Evolutionary conservation across 192 early-diverging fungal genomes (phyloP), one percentile per base, ranked within the genome.

Genomic region (Mortierella hygrophila): DNA sequence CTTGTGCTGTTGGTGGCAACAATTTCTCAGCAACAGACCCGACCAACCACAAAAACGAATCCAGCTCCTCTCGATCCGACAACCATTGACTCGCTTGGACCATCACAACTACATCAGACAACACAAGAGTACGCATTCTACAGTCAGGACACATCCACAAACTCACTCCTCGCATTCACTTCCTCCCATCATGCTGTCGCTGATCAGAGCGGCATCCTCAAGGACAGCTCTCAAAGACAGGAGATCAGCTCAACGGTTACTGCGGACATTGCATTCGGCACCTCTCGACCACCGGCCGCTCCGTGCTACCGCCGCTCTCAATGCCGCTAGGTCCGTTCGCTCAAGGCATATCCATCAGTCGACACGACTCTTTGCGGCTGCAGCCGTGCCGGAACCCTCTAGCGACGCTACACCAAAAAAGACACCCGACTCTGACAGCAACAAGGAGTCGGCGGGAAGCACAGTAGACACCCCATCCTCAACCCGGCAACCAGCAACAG

Each of bases 191-290:
- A 79, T 79, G 78, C 52, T 79, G 78, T 79, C 78, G 70, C 70
- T 79, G 54, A 79, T 79, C 78, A 79, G 70, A 41, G 70, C 78
- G 52, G 37, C 78, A 37, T 23, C 78, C 55, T 32, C 60, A 6
- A 65, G 60, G 60, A 32, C 60, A 29, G 60, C 9, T 15, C 29
- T 26, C 60, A 29, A 29, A 29, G 60, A 65, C 26, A 32, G 29
- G 60, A 65, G 60, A 65, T 65, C 60, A 32, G 44, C 70, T 16
- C 40, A 3, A 4, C 40, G 44, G 13, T 38, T 55, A 20, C 68
- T 13, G 35, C 47, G 47, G 68, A 76, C 44, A 20, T 37, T 40
- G 13, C 60, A 26, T 29, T 65, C 60, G 13, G 60, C 4, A 37
- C 38, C 68, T n/a, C 68, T 71, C 18, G 38, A 46, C 40, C 52